A percentile compares a stretch with the other conserved stretches of the same genome.
Evolutionary conservation across 495 filamentous ascomycete genomes (phyloP).

Genomic region (Hypoxylon crocopeplum): DNA sequence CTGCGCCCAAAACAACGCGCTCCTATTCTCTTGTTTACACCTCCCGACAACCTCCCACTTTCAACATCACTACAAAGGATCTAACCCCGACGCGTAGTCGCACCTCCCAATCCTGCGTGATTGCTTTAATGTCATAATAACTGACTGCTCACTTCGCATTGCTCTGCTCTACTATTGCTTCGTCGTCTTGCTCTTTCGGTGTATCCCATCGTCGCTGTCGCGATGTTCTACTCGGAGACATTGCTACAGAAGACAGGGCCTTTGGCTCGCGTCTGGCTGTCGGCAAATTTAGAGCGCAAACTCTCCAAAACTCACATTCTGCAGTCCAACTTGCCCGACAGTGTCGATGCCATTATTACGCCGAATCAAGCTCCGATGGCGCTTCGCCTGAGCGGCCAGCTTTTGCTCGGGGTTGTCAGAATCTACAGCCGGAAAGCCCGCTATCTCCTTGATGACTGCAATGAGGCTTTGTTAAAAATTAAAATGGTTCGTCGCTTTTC

Average conservation of each 20-base stretch:
- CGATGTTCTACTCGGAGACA: constrained; percentile 98
- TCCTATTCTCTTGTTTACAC: constrained; percentile 47
- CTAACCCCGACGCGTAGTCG: constrained; percentile 33
- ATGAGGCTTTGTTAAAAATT: constrained; percentile 95
- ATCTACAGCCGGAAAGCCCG: constrained; percentile 97
- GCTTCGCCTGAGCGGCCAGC: constrained; percentile 88
- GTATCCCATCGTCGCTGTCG: constrained; percentile 49
- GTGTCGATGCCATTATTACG: constrained; percentile 91
- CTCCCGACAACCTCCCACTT: constrained; percentile 30
- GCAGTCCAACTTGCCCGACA: constrained; percentile 89
- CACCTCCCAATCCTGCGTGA: constrained; percentile 29
- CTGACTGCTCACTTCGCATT: constrained; percentile 32
- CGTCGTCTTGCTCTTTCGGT: constrained; percentile 42
- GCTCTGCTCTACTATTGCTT: not conserved
- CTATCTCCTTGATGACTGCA: constrained; percentile 95
- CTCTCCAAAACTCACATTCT: constrained; percentile 93
- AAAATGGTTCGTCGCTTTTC: constrained; percentile 76
- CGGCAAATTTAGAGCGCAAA: constrained; percentile 96
- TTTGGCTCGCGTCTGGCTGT: constrained; percentile 96
- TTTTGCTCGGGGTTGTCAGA: constrained; percentile 91
- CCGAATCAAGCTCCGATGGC: constrained; percentile 95
- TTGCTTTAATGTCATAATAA: constrained; percentile 34
- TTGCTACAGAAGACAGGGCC: constrained; percentile 96
- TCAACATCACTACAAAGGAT: constrained; percentile 25
- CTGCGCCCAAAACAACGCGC: constrained; percentile 49